phyloP scores from a whole-genome alignment of 139 green algal species.

The Chlorella sp. region DNA sequence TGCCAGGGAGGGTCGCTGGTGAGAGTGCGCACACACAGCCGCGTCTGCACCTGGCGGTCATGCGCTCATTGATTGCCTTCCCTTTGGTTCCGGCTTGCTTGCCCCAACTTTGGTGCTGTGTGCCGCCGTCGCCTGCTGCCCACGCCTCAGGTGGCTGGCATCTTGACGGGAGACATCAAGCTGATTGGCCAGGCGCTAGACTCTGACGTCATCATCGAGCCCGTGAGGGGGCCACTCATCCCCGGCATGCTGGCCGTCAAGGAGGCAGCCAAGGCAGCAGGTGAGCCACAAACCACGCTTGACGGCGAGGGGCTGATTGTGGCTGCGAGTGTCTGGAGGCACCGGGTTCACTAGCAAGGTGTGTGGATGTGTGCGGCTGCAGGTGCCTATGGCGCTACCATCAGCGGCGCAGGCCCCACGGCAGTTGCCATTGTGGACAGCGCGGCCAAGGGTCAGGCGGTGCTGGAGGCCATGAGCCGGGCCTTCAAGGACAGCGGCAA shows the following conservation, averaged over 20 bases:
- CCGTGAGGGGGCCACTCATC: constrained; percentile 83
- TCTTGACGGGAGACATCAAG: constrained; percentile 64
- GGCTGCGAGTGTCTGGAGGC: too few relatives aligned
- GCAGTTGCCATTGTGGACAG: constrained; percentile 86
- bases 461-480: constrained; percentile 16
- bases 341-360: too few relatives aligned
- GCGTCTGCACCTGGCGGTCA: too few relatives aligned
- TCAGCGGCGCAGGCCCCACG: constrained; percentile 92
- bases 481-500: constrained; percentile 18
- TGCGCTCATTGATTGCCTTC: too few relatives aligned
- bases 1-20: constrained; percentile 80
- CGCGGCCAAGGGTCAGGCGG: constrained; percentile 18
- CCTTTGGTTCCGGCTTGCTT: too few relatives aligned
- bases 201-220: constrained; percentile 92
- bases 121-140: not conserved
- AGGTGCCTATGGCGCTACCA: constrained; percentile 93
- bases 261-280: constrained; percentile 71
- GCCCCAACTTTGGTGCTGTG: not conserved
- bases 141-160: constrained; percentile 57
- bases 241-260: constrained; percentile 91
- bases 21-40: too few relatives aligned
- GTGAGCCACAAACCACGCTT: too few relatives aligned
- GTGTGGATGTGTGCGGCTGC: constrained; percentile 13
- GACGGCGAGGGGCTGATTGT: too few relatives aligned
- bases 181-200: constrained; percentile 78